Conservation (phyloP, 148 eudicot genomes). For the Chenopodium quinoa region DNA sequence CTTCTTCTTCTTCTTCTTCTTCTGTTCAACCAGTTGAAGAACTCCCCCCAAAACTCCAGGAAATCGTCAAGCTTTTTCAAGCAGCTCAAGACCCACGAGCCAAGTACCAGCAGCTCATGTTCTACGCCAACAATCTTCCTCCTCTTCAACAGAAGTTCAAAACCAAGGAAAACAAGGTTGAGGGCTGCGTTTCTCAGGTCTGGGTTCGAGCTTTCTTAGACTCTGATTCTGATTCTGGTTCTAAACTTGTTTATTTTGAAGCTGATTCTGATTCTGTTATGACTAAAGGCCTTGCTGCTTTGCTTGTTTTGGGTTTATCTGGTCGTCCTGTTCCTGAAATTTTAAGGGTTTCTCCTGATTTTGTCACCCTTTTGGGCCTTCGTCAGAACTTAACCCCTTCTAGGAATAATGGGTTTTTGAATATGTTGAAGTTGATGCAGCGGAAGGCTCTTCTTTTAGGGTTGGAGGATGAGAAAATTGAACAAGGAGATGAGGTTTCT, state of each 20-base stretch:
- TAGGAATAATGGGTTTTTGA: conserved; percentile 88
- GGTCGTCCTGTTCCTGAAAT: conserved; percentile 66
- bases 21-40: conserved; percentile 57
- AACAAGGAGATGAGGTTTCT: background rate
- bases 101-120: conserved; percentile 75
- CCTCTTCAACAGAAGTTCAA: conserved; percentile 54
- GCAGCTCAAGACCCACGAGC: conserved; percentile 66
- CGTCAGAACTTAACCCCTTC: conserved; percentile 82
- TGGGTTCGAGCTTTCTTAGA: conserved; percentile 84
- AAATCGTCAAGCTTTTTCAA: conserved; percentile 75
- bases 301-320: conserved; percentile 85
- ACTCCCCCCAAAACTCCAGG: conserved; percentile 82
- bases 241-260: conserved; percentile 43
- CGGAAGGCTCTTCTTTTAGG: conserved; percentile 65
- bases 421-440: conserved; percentile 79
- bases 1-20: conserved; percentile 24
- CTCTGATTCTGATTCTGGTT: background rate
- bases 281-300: conserved; percentile 84
- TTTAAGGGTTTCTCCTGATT: conserved; percentile 68
- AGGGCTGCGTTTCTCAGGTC: conserved; percentile 94
- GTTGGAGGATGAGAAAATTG: conserved; percentile 48
- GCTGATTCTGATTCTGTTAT: conserved; percentile 86
- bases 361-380: conserved; percentile 63
- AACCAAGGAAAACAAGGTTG: conserved; percentile 70
- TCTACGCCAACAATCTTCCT: conserved; percentile 59